Percentiles rank a stretch among this genome's conserved stretches.
These are phyloP conservation scores for Medicago lupulina DNA, from an alignment of 306 rosid species.

Conservation along the genomic window DNA sequence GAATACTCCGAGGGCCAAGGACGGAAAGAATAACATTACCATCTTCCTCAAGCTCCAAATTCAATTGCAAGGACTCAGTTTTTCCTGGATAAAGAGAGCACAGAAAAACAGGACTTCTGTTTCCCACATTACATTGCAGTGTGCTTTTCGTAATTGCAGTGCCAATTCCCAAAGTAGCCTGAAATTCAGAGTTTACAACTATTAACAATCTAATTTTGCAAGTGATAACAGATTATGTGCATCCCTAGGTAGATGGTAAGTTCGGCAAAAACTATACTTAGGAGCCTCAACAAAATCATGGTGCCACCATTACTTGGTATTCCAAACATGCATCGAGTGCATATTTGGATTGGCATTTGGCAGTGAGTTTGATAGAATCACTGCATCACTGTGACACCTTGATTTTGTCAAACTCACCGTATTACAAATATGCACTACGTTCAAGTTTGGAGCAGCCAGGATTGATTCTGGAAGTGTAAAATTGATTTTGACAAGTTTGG, in stretches of 20 bases:
- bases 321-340: not conserved
- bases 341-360: not conserved
- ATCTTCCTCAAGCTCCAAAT: conserved; percentile 82
- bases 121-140: conserved; percentile 91
- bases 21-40: conserved; percentile 81
- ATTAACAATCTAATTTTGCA: conserved; percentile 12
- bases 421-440: too few relatives aligned
- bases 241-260: not conserved
- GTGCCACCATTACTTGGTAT: not conserved
- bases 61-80: conserved; percentile 74
- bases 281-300: not conserved
- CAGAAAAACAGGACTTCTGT: conserved; percentile 74
- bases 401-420: not conserved
- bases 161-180: conserved; percentile 85
- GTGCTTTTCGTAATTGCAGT: conserved; percentile 61
- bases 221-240: not conserved
- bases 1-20: conserved; percentile 86
- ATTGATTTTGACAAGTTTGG: too few relatives aligned
- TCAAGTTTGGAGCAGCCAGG: too few relatives aligned
- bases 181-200: not conserved
- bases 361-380: not conserved
- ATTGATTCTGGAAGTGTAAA: too few relatives aligned
- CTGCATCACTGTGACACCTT: not conserved
- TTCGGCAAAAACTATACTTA: not conserved
- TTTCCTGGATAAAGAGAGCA: conserved; percentile 79